Conservation (phyloP, 768 basidiomycete genomes). For the Xerocomellus dryophilus region DNA sequence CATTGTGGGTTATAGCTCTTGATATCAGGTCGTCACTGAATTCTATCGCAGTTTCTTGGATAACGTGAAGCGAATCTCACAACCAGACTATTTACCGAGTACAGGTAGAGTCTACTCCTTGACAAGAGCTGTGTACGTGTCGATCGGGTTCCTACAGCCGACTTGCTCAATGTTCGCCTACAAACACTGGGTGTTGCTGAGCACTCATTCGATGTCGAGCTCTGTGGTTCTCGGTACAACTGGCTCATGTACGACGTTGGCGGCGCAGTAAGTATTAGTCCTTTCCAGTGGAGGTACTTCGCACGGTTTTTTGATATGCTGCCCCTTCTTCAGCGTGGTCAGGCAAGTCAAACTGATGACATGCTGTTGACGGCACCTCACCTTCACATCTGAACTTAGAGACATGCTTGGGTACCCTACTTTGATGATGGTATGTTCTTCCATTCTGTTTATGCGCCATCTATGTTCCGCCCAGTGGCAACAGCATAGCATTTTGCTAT, state of each 20-base stretch:
- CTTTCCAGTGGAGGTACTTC: neutral
- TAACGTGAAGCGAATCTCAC: slow-evolving; percentile 60
- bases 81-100: slow-evolving; percentile 67
- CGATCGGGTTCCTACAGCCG: slow-evolving; percentile 43
- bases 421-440: slow-evolving; percentile 72
- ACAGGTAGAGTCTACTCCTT: slow-evolving; percentile 45
- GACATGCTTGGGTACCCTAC: slow-evolving; percentile 80
- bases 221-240: slow-evolving; percentile 59
- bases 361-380: slow-evolving; percentile 13
- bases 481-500: slow-evolving; percentile 18
- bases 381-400: slow-evolving; percentile 37
- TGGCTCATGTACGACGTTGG: slow-evolving; percentile 86
- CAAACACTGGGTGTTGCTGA: slow-evolving; percentile 81
- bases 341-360: slow-evolving; percentile 40
- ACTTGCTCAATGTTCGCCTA: slow-evolving; percentile 74
- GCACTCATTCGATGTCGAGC: slow-evolving; percentile 65
- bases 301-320: slow-evolving; percentile 2
- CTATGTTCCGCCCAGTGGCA: slow-evolving; percentile 11
- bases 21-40: neutral
- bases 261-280: slow-evolving; percentile 57
- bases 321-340: slow-evolving; percentile 47
- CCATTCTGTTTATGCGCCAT: slow-evolving; percentile 2
- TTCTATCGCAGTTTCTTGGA: slow-evolving; percentile 57
- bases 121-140: neutral
- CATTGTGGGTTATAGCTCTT: slow-evolving; percentile 52